phyloP scores from a whole-genome alignment of 2,329 filamentous ascomycete species.

The Orbilia oligospora region DNA sequence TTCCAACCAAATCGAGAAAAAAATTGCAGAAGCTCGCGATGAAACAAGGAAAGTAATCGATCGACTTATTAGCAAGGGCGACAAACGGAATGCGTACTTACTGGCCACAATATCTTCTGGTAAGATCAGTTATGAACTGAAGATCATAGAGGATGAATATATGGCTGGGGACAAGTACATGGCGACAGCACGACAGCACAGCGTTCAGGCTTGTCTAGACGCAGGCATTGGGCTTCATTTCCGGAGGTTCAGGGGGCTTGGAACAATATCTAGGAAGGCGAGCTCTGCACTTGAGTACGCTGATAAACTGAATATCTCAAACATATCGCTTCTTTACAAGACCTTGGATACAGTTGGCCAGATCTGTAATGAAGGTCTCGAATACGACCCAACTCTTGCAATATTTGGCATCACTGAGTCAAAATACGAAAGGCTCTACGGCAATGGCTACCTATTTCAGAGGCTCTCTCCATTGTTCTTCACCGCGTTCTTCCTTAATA shows the following conservation, averaged over 20 bases:
- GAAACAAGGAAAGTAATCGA: background rate
- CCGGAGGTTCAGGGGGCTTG: background rate
- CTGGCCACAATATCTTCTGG: background rate
- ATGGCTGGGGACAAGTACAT: background rate
- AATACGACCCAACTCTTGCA: background rate
- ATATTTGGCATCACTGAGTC: background rate
- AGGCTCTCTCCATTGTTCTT: slow-evolving; percentile 4
- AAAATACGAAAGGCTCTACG: background rate
- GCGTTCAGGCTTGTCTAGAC: background rate
- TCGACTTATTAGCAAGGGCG: background rate
- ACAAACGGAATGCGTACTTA: slow-evolving; percentile 2
- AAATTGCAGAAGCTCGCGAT: background rate
- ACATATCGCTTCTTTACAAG: background rate
- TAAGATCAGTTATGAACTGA: background rate
- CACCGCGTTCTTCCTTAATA: background rate
- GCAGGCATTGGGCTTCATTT: background rate
- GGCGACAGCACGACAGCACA: background rate
- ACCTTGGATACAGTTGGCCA: background rate
- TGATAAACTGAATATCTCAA: too few relatives aligned
- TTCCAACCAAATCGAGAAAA: background rate
- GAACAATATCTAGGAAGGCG: background rate
- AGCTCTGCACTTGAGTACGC: background rate
- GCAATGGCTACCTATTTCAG: background rate
- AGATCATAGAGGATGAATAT: background rate
- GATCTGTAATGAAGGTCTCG: background rate